phyloP scores from a whole-genome alignment of 768 basidiomycete species.

The Hygrophorus pudorinus region DNA sequence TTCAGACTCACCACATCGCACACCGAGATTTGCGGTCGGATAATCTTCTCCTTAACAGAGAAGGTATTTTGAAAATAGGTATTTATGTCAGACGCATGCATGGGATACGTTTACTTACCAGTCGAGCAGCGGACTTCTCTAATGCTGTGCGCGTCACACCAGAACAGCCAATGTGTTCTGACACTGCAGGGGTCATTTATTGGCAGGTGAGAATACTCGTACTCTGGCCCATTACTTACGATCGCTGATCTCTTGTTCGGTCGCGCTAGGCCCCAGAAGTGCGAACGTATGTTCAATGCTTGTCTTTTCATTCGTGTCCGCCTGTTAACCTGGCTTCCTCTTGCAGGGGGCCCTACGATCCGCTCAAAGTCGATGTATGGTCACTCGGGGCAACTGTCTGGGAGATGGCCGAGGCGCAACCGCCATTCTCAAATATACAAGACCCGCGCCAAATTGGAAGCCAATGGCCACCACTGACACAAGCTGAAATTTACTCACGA shows the following conservation, averaged over 20 bases:
- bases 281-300: constrained; percentile 39
- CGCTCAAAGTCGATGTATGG: constrained; percentile 71
- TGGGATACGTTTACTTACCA: background rate
- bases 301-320: background rate
- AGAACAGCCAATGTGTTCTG: constrained; percentile 41
- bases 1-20: constrained; percentile 57
- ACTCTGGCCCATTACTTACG: background rate
- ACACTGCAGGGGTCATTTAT: constrained; percentile 62
- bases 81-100: constrained; percentile 15
- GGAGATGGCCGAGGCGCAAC: constrained; percentile 70
- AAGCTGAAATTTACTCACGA: constrained; percentile 53
- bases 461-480: constrained; percentile 54
- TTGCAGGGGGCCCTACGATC: constrained; percentile 56
- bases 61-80: constrained; percentile 71
- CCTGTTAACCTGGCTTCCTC: constrained; percentile 6
- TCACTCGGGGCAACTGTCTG: constrained; percentile 76
- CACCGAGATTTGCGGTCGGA: constrained; percentile 83
- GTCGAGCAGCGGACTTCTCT: constrained; percentile 63
- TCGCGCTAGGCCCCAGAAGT: constrained; percentile 58
- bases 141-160: constrained; percentile 52
- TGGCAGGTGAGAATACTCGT: constrained; percentile 55
- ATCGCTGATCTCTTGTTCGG: constrained; percentile 10
- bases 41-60: constrained; percentile 61
- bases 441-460: constrained; percentile 45
- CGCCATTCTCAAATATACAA: constrained; percentile 57